phyloP scores from a whole-genome alignment of 441 rosid genomes.

The Melastoma candidum region DNA sequence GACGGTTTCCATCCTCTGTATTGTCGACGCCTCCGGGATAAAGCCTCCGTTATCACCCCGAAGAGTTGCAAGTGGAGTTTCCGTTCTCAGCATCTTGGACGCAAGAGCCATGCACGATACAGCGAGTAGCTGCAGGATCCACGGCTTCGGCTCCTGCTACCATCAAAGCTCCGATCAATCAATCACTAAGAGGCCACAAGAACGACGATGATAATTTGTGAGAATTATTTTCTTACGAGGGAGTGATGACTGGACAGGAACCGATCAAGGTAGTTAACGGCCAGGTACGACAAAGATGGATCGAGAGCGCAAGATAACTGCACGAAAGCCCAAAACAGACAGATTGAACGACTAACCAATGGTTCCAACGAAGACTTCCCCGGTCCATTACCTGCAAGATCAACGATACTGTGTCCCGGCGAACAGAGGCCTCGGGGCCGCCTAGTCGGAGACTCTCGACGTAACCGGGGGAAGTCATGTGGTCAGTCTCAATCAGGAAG shows the following conservation, averaged over 20 bases:
- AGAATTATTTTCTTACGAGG: not conserved
- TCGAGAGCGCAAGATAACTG: constrained; percentile 30
- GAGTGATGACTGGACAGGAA: constrained; percentile 24
- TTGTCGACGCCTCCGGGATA: constrained; percentile 32
- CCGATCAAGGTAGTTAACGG: constrained; percentile 66
- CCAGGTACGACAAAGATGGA: constrained; percentile 48
- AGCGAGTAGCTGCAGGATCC: constrained; percentile 52
- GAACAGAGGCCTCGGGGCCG: constrained; percentile 26
- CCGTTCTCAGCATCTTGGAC: constrained; percentile 54
- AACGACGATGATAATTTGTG: too few relatives aligned
- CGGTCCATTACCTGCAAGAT: constrained; percentile 28
- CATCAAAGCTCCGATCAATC: constrained; percentile 6
- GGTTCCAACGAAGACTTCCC: too few relatives aligned
- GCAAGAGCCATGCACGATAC: constrained; percentile 58
- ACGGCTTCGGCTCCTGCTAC: constrained; percentile 44
- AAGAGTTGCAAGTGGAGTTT: constrained; percentile 26
- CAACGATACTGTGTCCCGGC: constrained; percentile 33
- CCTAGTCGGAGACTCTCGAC: constrained; percentile 22
- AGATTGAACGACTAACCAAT: constrained; percentile 4
- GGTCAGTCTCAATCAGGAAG: constrained; percentile 14
- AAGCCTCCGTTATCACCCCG: constrained; percentile 31
- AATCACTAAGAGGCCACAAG: not conserved
- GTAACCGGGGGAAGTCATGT: constrained; percentile 30
- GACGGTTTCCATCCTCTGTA: constrained; percentile 57
- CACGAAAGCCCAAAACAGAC: constrained; percentile 1